Evolutionary conservation across 352 stramenopile species (phyloP), one percentile per base, ranked within the genome.

Genomic region (Phytopythium chamaehyphon): DNA sequence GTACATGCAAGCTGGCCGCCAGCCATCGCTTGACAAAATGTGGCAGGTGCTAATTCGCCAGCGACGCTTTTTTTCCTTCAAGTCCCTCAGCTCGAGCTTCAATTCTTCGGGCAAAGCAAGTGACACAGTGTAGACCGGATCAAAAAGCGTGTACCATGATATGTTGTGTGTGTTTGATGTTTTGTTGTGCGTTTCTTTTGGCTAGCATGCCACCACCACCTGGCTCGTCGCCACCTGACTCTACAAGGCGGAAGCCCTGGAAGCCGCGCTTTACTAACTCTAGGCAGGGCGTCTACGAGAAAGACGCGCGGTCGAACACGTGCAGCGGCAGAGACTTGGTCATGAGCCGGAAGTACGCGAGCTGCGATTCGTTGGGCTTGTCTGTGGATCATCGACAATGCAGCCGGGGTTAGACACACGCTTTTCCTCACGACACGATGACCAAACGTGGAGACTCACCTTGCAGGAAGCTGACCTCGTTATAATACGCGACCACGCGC

Each of bases 271-370:
- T 51, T 28, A 40, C 45, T 51, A 51, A 33, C 28, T 40, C 24
- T 51, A 24, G 9, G 24, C 23, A 24, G 22, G 24, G 44, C 44
- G 18, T 31, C 55, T 93, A 93, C 64, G 75, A 84, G 61, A 90
- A 90, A 54, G 82, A 90, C 61, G 82, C 82, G 61, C 82, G 82
- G 62, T 93, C 82, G 49, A 87, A 89, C 36, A 93, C 82, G 63
- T 79, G 71, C 14, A 89, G 72, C 48, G 79, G 82, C 51, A 90
- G 71, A 44, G 75, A 68, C 69, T 93, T 93, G 62, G 82, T 93
- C 82, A 93, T 93, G 47, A 93, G 71, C 46, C 80, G 77, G 55
- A 93, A 93, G 68, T 90, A 89, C 36, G 82, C 82, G 43, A 90
- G 46, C 66, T 90, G 57, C 60, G 73, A 75, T 21, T 83, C 76